Evolutionary conservation across 768 basidiomycete species (phyloP), one percentile per base, ranked within the genome.

Genomic region (Lenzites betulinus): DNA sequence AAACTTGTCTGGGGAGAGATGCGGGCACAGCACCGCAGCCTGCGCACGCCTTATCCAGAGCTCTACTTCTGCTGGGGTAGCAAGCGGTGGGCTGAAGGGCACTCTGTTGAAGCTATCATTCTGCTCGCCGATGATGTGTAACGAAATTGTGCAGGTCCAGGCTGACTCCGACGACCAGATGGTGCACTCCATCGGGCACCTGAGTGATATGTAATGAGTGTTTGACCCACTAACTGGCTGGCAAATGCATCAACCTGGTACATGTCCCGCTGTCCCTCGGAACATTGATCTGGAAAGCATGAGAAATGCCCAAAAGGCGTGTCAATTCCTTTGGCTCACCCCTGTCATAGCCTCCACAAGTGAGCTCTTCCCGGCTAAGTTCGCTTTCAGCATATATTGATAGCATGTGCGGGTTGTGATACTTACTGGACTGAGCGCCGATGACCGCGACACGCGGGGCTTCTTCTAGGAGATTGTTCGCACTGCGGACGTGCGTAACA

Each of bases 181-280:
- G 13, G 50, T 59, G 42, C 59, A 53, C 53, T 59, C 60, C 65
- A 63, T 65, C 23, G 70, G 64, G 65, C 69, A 65, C 41, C 65
- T 66, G 30, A 11, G 43, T 8, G 54, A n/a, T 47, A 9, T 3
- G 8, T 3, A 12, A 33, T 54, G 20, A 56, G 11, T 30, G 7
- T 15, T 22, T 18, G 25, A 11, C 30, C 30, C 12, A 54, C 35
- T 15, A 18, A 18, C 25, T 33, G 16, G 52, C 2, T 2, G 3
- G 13, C 22, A 41, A 41, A 35, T 11, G 23, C 15, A 38, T 36
- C 33, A 81, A n/a, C 85, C 83, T 74, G 0, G 83, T 86, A 53
- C 85, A 86, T 0, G 83, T 86, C 22, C 84, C 84, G 43, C 81
- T 82, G 42, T 86, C 86, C 33, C 86, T 74, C 12, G 86, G 85